These are phyloP conservation scores for Xylaria curta DNA, from an alignment of 495 filamentous ascomycete species.

Conservation along the genomic window DNA sequence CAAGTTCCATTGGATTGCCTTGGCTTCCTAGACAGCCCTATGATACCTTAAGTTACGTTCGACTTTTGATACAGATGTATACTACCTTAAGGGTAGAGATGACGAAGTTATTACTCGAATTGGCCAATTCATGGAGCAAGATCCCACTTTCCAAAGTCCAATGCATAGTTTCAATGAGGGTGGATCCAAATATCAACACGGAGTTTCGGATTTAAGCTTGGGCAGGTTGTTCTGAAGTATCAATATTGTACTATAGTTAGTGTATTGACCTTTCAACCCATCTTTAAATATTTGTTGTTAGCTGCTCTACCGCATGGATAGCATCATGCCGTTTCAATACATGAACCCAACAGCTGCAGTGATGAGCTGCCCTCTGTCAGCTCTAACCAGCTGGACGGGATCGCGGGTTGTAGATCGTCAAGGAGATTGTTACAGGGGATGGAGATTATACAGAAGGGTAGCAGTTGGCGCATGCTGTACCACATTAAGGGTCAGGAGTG, in stretches of 20 bases:
- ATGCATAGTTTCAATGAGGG: slow-evolving; percentile 13
- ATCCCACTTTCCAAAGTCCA: slow-evolving; percentile 18
- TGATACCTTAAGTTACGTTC: neutral
- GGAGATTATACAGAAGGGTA: slow-evolving; percentile 5
- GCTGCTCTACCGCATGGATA: neutral
- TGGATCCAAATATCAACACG: slow-evolving; percentile 25
- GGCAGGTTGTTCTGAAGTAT: neutral
- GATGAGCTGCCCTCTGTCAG: neutral
- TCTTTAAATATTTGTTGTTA: neutral
- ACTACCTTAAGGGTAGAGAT: neutral
- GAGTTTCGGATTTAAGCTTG: neutral
- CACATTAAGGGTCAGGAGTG: neutral
- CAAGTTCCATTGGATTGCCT: neutral
- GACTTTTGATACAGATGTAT: neutral
- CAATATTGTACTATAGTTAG: neutral
- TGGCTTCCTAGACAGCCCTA: neutral
- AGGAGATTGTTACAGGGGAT: neutral
- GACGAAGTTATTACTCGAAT: slow-evolving; percentile 8
- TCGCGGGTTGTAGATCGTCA: neutral
- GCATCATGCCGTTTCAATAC: neutral
- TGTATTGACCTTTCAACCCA: neutral
- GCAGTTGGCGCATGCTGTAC: slow-evolving; percentile 1
- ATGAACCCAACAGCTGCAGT: neutral
- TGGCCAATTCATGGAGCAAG: neutral
- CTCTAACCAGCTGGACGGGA: neutral